Evolutionary conservation across 768 basidiomycete species (phyloP), one percentile per base, ranked within the genome.

Genomic region (Leucocoprinus sp.): DNA sequence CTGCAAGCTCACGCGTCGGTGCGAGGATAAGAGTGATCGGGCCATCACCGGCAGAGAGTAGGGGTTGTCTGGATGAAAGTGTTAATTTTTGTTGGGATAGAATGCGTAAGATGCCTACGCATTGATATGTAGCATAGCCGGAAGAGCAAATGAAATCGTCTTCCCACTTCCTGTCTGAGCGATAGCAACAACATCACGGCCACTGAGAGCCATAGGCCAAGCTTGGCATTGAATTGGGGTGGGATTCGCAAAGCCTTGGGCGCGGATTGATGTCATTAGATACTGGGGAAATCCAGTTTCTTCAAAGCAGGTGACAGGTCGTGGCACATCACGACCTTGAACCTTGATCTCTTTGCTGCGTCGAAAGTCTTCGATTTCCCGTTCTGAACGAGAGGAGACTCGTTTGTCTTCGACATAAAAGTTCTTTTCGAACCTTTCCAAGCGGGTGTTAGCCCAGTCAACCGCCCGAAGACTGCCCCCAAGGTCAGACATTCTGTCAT

Each of bases 51-150:
- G 93, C 84, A 0, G 86, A 64, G 50, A 99, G 74, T 31, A 99
- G 74, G 5, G 96, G 89, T 75, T 99, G 96, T 36, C 89, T 91
- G 55, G 29, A 44, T 40, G 49, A 46, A 24, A 53, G 42, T 31
- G 34, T 17, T 23, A 15, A 18, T 21, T 22, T 42, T 28, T 41
- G 54, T 31, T 59, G 23, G 40, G 51, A 39, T 50, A 48, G 29
- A 22, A 24, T 44, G 38, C 28, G 33, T 24, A 37, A 40, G 11
- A 11, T 22, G 71, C 87, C 53, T 59, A 91, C 88, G 96, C 96
- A 76, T 98, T 99, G 70, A 99, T 99, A 67, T 99, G 96, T 26
- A 99, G 74, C 95, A 98, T 99, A 40, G 96, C 95, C 31, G 96
- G 96, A 36, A 99, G 82, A 45, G 96, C 95, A 62, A 99, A 99